A percentile compares a stretch with the other conserved stretches of the same genome.
phyloP scores from a whole-genome alignment of 805 yeast species.

The Danielia reshetovae region DNA sequence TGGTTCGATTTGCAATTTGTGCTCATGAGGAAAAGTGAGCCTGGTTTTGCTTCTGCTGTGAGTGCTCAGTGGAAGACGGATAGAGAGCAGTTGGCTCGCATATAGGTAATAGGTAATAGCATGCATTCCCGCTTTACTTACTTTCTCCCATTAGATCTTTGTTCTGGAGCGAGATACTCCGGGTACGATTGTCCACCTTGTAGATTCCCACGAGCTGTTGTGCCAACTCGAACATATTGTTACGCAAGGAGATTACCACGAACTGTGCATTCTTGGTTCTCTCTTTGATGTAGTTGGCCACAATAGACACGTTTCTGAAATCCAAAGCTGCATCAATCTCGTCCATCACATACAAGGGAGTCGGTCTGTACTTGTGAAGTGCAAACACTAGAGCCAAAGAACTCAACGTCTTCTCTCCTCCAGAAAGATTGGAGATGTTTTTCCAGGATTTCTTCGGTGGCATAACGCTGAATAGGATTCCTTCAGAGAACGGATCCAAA shows the following conservation, averaged over 20 bases:
- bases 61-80: constrained; percentile 30
- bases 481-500: constrained; percentile 97
- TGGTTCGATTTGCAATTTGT: constrained; percentile 76
- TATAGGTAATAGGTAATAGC: constrained; percentile 2
- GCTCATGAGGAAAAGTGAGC: constrained; percentile 63
- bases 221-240: constrained; percentile 97
- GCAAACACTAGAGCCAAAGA: constrained; percentile 96
- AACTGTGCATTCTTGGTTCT: constrained; percentile 96
- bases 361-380: constrained; percentile 90
- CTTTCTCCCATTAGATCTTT: constrained; percentile 38
- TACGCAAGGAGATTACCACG: constrained; percentile 89
- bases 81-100: constrained; percentile 12
- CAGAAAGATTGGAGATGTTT: constrained; percentile 89
- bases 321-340: constrained; percentile 99
- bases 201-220: constrained; percentile 93
- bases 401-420: constrained; percentile 96
- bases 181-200: constrained; percentile 87
- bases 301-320: constrained; percentile 94
- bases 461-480: constrained; percentile 95
- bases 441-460: constrained; percentile 99
- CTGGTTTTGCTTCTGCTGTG: constrained; percentile 56
- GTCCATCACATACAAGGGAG: constrained; percentile 97
- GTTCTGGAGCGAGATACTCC: constrained; percentile 74
- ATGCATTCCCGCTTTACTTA: background rate
- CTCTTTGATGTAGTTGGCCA: constrained; percentile 94